Percentiles rank a stretch among this genome's conserved stretches.
phyloP scores from a whole-genome alignment of 176 grass and related monocot genomes.

The Ampelocalamus luodianensis region DNA sequence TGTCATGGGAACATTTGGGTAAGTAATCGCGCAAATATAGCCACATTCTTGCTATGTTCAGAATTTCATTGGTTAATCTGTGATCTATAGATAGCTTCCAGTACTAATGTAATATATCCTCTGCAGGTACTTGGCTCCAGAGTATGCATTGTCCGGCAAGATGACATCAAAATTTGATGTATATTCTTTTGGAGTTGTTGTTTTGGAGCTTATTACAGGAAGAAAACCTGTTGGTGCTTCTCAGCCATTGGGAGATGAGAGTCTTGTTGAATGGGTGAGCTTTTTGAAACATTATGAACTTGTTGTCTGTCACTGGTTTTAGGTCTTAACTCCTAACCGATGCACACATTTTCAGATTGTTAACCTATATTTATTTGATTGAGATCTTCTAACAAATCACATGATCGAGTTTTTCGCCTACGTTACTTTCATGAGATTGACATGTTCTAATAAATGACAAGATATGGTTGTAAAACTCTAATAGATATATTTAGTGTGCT shows the following conservation, averaged over 20 bases:
- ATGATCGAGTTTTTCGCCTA: background rate
- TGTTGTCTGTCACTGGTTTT: background rate
- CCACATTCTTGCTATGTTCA: no score
- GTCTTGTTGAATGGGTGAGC: no score
- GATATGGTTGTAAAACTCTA: background rate
- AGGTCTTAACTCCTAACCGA: no score
- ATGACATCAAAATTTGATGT: slow-evolving; percentile 98
- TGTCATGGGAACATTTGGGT: no score
- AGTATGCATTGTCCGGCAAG: slow-evolving; percentile 89
- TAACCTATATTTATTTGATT: slow-evolving; percentile 32
- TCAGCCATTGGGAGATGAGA: slow-evolving; percentile 96
- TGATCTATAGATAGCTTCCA: slow-evolving; percentile 21
- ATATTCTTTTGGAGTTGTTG: slow-evolving; percentile 98
- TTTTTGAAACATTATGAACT: background rate
- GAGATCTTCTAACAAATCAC: background rate
- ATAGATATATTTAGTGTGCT: background rate
- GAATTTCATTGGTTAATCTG: no score
- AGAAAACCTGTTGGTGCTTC: slow-evolving; percentile 97
- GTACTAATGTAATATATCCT: slow-evolving; percentile 16
- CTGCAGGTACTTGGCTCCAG: slow-evolving; percentile 91
- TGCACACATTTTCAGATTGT: background rate
- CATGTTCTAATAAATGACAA: background rate
- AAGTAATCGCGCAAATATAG: no score
- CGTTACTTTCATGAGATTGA: slow-evolving; percentile 5
- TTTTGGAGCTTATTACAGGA: slow-evolving; percentile 98